Conservation (phyloP, 2,329 filamentous ascomycete species). For the Blastomyces emzantsi region DNA sequence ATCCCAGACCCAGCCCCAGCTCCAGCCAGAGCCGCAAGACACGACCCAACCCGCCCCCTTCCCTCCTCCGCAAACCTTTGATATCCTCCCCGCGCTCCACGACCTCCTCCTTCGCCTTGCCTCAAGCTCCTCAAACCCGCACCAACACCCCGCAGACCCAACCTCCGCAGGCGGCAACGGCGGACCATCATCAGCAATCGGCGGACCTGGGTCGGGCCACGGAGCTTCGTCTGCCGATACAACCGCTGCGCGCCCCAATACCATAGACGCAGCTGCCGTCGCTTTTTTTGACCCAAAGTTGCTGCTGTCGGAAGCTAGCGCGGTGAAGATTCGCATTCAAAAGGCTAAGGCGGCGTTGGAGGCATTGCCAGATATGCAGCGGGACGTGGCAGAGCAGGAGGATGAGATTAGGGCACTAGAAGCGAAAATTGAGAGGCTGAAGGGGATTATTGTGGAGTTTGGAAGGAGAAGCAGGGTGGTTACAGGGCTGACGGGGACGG, state of each 20-base stretch:
- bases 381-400: slow-evolving; percentile 38
- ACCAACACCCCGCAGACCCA: slow-evolving; percentile 22
- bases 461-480: slow-evolving; percentile 22
- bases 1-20: not conserved
- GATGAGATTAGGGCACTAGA: slow-evolving; percentile 37
- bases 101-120: slow-evolving; percentile 67
- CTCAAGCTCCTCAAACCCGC: slow-evolving; percentile 33
- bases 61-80: slow-evolving; percentile 73
- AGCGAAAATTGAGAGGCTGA: slow-evolving; percentile 31
- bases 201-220: slow-evolving; percentile 14
- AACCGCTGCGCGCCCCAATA: slow-evolving; percentile 19
- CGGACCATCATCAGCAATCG: slow-evolving; percentile 18
- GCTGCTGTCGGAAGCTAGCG: slow-evolving; percentile 66
- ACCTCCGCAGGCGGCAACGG: slow-evolving; percentile 18
- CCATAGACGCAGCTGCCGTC: slow-evolving; percentile 21
- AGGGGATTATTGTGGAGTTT: slow-evolving; percentile 34
- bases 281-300: slow-evolving; percentile 57
- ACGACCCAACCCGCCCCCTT: slow-evolving; percentile 36
- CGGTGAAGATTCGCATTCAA: slow-evolving; percentile 73
- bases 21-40: slow-evolving; percentile 5
- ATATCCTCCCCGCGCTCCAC: slow-evolving; percentile 74
- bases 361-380: slow-evolving; percentile 37
- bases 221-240: slow-evolving; percentile 7
- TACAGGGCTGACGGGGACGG: slow-evolving; percentile 4
- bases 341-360: slow-evolving; percentile 53